Evolutionary conservation across 2,329 filamentous ascomycete genomes (phyloP).

Genomic region (Podosphaera leucotricha): DNA sequence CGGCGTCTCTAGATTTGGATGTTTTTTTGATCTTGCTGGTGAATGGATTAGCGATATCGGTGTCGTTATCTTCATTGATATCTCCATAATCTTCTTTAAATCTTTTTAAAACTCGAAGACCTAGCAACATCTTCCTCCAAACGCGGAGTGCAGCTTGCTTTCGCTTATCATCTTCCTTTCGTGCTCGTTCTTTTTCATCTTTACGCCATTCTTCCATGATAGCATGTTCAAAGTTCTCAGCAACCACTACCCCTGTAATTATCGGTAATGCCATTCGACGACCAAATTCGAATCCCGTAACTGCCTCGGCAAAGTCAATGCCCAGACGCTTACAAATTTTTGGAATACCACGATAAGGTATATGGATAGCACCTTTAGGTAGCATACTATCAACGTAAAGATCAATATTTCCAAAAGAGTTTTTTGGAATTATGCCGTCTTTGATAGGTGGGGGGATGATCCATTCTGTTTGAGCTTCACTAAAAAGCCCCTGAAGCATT

Average conservation of each 20-base stretch:
- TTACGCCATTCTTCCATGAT: slow-evolving; percentile 44
- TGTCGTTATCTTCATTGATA: slow-evolving; percentile 24
- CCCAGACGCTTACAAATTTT: slow-evolving; percentile 29
- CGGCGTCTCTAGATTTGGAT: slow-evolving; percentile 11
- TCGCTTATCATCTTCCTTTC: slow-evolving; percentile 38
- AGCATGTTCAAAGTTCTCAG: slow-evolving; percentile 46
- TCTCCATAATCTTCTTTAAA: slow-evolving; percentile 34
- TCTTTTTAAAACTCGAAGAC: slow-evolving; percentile 27
- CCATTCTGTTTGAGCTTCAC: slow-evolving; percentile 41
- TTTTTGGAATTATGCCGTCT: slow-evolving; percentile 58
- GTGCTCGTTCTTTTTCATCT: slow-evolving; percentile 39
- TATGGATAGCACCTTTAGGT: slow-evolving; percentile 54
- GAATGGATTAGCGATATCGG: slow-evolving; percentile 31
- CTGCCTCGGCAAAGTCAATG: slow-evolving; percentile 70
- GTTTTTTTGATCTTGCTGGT: slow-evolving; percentile 19
- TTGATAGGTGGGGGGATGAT: slow-evolving; percentile 59
- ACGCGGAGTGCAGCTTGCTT: slow-evolving; percentile 36
- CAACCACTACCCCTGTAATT: slow-evolving; percentile 53
- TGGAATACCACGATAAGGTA: slow-evolving; percentile 26
- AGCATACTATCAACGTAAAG: slow-evolving; percentile 85
- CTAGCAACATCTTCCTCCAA: slow-evolving; percentile 60
- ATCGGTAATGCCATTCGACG: slow-evolving; percentile 72
- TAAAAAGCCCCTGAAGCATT: too few species aligned
- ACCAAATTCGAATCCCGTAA: slow-evolving; percentile 75
- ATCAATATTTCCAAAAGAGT: slow-evolving; percentile 84